Conservation (phyloP, 768 basidiomycete species). For the Lactarius sanguifluus region DNA sequence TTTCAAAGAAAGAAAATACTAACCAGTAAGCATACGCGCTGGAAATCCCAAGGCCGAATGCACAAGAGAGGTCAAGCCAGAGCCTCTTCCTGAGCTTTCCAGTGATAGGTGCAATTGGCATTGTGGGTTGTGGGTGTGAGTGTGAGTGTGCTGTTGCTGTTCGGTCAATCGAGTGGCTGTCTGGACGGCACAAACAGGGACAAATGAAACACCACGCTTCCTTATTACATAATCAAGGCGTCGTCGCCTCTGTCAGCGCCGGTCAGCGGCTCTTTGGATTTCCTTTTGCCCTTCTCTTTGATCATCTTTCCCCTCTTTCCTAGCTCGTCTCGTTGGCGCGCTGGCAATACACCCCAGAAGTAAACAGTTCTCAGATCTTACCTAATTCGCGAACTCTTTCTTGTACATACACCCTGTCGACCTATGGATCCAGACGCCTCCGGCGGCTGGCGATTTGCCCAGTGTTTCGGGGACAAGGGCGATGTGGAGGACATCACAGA, state of each 20-base stretch:
- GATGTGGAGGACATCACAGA: constrained; percentile 99
- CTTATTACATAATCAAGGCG: constrained; percentile 13
- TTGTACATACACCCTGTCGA: constrained; percentile 32
- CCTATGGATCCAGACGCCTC: constrained; percentile 83
- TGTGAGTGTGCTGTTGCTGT: constrained; percentile 15
- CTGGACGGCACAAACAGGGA: constrained; percentile 24
- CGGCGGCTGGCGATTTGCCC: constrained; percentile 96
- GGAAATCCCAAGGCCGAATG: constrained; percentile 73
- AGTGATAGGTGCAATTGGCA: constrained; percentile 89
- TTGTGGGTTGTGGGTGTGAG: constrained; percentile 40
- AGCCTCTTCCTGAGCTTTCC: constrained; percentile 92
- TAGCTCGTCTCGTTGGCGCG: constrained; percentile 15
- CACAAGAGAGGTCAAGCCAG: constrained; percentile 78
- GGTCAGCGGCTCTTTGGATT: constrained; percentile 23
- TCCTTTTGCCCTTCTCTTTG: constrained; percentile 13
- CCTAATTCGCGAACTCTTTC: constrained; percentile 21
- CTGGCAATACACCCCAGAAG: constrained; percentile 7
- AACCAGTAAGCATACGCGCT: constrained; percentile 84
- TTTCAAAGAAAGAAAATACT: constrained; percentile 38
- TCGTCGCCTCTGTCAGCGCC: not conserved
- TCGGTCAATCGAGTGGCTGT: constrained; percentile 4
- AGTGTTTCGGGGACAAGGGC: constrained; percentile 99
- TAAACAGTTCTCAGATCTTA: constrained; percentile 32
- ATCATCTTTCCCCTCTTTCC: constrained; percentile 10
- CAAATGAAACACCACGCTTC: constrained; percentile 29